phyloP scores from a whole-genome alignment of 2,329 filamentous ascomycete genomes.

The Colletotrichum musicola region DNA sequence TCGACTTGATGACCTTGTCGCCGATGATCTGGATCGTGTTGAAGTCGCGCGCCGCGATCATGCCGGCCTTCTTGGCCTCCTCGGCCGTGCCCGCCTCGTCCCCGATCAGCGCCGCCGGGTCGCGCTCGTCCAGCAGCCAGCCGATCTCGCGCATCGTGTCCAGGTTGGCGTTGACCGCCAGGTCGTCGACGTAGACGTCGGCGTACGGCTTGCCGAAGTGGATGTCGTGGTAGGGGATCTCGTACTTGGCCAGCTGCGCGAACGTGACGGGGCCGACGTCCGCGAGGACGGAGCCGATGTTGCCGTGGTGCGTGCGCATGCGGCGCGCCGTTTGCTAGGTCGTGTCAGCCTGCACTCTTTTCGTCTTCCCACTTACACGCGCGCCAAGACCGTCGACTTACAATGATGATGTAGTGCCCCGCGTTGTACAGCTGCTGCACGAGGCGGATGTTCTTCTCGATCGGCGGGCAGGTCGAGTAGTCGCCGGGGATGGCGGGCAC shows the following conservation, averaged over 20 bases:
- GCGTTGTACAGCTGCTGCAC: constrained; percentile 47
- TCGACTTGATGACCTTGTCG: constrained; percentile 48
- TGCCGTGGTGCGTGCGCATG: constrained; percentile 46
- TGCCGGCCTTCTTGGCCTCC: constrained; percentile 43
- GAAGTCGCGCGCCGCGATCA: constrained; percentile 48
- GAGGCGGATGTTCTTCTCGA: constrained; percentile 45
- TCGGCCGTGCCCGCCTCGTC: constrained; percentile 31
- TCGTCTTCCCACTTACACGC: background rate
- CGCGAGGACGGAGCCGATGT: constrained; percentile 45
- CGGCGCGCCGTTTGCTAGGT: constrained; percentile 45
- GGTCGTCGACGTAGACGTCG: constrained; percentile 47
- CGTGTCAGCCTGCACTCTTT: background rate
- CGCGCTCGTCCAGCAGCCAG: constrained; percentile 46
- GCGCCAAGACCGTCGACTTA: constrained; percentile 38
- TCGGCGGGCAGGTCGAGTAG: constrained; percentile 48
- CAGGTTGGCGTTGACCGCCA: constrained; percentile 46
- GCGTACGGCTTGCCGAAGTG: constrained; percentile 48
- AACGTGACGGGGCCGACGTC: constrained; percentile 45
- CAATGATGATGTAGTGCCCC: constrained; percentile 48
- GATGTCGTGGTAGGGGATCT: constrained; percentile 47
- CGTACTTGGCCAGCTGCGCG: constrained; percentile 44
- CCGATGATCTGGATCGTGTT: constrained; percentile 48
- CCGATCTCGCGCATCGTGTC: constrained; percentile 47
- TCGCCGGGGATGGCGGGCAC: constrained; percentile 44
- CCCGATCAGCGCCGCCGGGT: constrained; percentile 38